A percentile compares a stretch with the other conserved stretches of the same genome.
Evolutionary conservation across 176 grass and related monocot species (phyloP).

Genomic region (Bothriochloa decipiens): DNA sequence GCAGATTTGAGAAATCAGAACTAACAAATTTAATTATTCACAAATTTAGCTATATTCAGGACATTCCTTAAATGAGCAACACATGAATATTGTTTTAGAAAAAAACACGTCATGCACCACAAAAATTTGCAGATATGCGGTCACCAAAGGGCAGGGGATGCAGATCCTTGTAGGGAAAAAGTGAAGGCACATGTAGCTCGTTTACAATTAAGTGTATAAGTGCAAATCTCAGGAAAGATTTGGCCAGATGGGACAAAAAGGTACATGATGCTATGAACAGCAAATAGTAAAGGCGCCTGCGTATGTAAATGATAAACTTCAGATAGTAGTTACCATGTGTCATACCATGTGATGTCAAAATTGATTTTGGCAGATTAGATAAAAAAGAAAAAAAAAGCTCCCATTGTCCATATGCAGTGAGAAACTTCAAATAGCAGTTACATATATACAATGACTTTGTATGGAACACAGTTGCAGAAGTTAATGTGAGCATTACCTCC

Average conservation of each 20-base stretch:
- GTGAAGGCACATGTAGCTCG: background rate
- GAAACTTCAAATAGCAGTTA: slow-evolving; percentile 5
- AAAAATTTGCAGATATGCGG: slow-evolving; percentile 24
- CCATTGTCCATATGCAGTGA: slow-evolving; percentile 1
- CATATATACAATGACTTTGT: slow-evolving; percentile 12
- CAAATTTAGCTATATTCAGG: background rate
- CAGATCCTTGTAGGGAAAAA: background rate
- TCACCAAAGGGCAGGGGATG: background rate
- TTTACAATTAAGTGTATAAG: background rate
- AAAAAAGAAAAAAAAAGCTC: background rate
- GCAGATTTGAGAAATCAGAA: background rate
- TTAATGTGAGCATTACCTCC: slow-evolving; percentile 60
- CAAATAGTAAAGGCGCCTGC: background rate
- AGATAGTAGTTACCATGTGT: background rate
- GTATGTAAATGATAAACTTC: background rate
- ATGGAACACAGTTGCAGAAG: background rate
- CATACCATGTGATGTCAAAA: background rate
- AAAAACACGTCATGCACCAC: background rate
- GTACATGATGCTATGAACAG: background rate
- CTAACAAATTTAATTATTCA: slow-evolving; percentile 5
- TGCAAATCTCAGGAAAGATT: background rate
- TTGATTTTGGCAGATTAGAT: background rate
- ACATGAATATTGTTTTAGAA: background rate
- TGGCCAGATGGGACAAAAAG: background rate
- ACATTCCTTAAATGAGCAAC: background rate